These are phyloP conservation scores for Chloris gayana DNA, from an alignment of 176 grass and related monocot species.

Conservation along the genomic window DNA sequence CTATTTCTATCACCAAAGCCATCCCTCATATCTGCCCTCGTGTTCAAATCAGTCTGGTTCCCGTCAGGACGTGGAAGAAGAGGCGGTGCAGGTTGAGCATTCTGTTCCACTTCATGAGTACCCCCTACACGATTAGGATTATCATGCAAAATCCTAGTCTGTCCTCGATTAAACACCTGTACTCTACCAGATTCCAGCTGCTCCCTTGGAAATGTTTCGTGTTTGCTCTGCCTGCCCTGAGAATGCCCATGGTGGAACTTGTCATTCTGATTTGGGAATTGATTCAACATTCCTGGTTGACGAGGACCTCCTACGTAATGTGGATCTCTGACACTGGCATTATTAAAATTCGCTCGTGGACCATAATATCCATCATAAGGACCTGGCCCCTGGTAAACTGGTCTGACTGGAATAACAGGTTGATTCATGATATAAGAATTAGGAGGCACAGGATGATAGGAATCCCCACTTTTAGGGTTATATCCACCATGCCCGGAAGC, in stretches of 20 bases:
- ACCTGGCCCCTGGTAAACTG: slow-evolving; percentile 65
- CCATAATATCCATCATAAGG: slow-evolving; percentile 80
- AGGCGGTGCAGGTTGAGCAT: slow-evolving; percentile 51
- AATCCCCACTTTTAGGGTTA: slow-evolving; percentile 64
- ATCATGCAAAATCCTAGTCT: slow-evolving; percentile 79
- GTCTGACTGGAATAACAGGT: slow-evolving; percentile 72
- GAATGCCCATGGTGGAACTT: slow-evolving; percentile 54
- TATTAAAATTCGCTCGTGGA: slow-evolving; percentile 56
- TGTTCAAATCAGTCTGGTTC: slow-evolving; percentile 26
- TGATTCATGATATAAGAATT: slow-evolving; percentile 73
- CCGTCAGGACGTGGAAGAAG: slow-evolving; percentile 53
- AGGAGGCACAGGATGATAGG: slow-evolving; percentile 52
- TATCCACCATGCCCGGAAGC: slow-evolving; percentile 49
- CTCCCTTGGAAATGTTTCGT: slow-evolving; percentile 45
- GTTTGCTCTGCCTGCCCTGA: slow-evolving; percentile 53
- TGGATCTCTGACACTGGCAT: slow-evolving; percentile 54
- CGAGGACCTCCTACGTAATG: slow-evolving; percentile 50
- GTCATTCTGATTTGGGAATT: slow-evolving; percentile 55
- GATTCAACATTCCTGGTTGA: slow-evolving; percentile 68
- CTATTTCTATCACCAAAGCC: slow-evolving; percentile 40
- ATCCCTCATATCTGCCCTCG: slow-evolving; percentile 38
- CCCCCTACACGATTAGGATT: slow-evolving; percentile 43
- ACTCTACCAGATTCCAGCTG: slow-evolving; percentile 43
- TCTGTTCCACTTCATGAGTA: slow-evolving; percentile 50
- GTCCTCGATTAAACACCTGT: slow-evolving; percentile 57